Conservation (phyloP, 768 basidiomycete species). For the Tricholoma matsutake region DNA sequence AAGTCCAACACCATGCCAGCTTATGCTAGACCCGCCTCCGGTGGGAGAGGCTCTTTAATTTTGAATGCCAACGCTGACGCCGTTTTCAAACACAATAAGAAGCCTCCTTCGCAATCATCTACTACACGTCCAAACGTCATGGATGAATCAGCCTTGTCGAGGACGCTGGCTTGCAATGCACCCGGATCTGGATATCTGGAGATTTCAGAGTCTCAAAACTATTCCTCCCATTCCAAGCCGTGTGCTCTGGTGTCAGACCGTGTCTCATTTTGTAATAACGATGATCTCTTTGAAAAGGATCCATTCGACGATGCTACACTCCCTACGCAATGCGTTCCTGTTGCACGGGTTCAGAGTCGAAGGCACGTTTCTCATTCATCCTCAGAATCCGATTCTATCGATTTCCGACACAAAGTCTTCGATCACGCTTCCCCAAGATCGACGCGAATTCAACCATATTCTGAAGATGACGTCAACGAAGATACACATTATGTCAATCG, state of each 20-base stretch:
- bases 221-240: too few relatives aligned
- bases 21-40: background rate
- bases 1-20: background rate
- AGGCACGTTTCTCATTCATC: slow-evolving; percentile 12
- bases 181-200: background rate
- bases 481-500: background rate
- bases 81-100: background rate
- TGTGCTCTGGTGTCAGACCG: background rate
- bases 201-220: background rate
- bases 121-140: background rate
- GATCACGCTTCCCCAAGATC: slow-evolving; percentile 15
- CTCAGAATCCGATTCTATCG: slow-evolving; percentile 17
- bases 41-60: background rate
- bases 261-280: slow-evolving; percentile 1
- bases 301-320: background rate
- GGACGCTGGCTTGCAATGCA: background rate
- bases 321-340: background rate
- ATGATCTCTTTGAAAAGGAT: slow-evolving; percentile 13
- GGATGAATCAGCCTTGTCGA: background rate
- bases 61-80: background rate
- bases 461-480: background rate
- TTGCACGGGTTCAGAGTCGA: background rate
- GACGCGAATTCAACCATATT: background rate
- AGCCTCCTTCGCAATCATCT: background rate
- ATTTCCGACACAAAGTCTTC: slow-evolving; percentile 11